Evolutionary conservation across 257 asterid genomes (phyloP), one percentile per base, ranked within the genome.

Genomic region (Pogostemon cablin): DNA sequence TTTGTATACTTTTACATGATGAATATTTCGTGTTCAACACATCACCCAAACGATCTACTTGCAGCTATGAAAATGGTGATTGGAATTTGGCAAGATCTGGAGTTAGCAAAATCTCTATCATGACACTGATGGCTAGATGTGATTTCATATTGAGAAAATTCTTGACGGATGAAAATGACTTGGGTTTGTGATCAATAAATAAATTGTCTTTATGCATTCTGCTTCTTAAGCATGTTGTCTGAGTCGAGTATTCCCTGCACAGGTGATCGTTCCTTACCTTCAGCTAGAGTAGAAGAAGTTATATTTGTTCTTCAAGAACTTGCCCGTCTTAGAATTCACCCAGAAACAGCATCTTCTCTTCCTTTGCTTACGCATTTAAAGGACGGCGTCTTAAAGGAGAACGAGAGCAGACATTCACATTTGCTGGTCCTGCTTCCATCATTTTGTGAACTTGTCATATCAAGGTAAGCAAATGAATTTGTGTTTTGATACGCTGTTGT

Each of bases 221-320:
- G 63, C 49, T 68, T 20, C 48, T 7, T 47, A 65, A 67, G 67
- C 11, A 6, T 40, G 41, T 79, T 52, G 48, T 57, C 52, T 59
- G 68, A 75, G 38, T 53, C 9, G 40, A 56, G 60, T 68, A 49
- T 58, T 79, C 53, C 46, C 52, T 65, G 68, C 69, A 42, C 86
- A 95, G 99, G 95, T 73, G 96, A 83, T 7, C 86, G 72, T 71
- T 76, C 93, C 44, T 82, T 95, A 86, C 99, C 99, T 56, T 62
- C 80, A 62, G 93, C 96, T 49, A 90, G 99, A 75, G 80, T 89
- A 69, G 95, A 89, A 78, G 99, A 95, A 84, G 81, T 86, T 50
- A 78, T 88, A 68, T 87, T 86, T 89, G 93, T 90, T 52, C 96
- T 95, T 75, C 86, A 88, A 80, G 96, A 88, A 90, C 89, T 95